Base-by-base conservation (phyloP, 805 yeast species). In the Candida peoriensis region DNA sequence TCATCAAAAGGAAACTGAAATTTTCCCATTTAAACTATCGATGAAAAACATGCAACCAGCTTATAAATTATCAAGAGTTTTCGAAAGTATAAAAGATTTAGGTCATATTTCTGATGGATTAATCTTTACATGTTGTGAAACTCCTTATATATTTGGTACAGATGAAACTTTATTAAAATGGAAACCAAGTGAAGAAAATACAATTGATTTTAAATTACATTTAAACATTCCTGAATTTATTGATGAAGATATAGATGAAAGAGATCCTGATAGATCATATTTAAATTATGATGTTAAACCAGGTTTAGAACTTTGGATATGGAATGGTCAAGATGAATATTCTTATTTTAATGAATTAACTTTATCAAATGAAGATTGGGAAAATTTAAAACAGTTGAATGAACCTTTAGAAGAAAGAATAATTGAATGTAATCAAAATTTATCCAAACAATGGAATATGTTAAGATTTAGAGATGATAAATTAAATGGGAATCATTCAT, bases 181-280 rank as follows among this genome's bases (percentile, higher is more conserved):
- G 99, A 93, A 93, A 54, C 97, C 98, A 3, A 86, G 95, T 10
- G 85, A 85, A 43, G 98, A 90, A 58, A 94, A 93, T 50, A 82
- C 97, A 0, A 76, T 94, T 28, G 99, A 93, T 60, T 93, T 86
- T 60, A 79, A 79, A 54, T 58, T 93, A 40, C 68, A 69, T 22
- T 58, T 87, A 39, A 70, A 70, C 23, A 84, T 85, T 48, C 75
- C 78, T 13, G 47, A 59, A 8, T 77, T 47, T 47, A 70, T 70
- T 30, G 90, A 83, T 54, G 73, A 73, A 6, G 84, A 78, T 36
- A 62, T 81, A 20, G 58, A 64, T 19, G 64, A 66, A 28, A 74
- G 76, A 35, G 90, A 83, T 54, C 76, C 77, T 1, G 85, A 78
- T 40, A 72, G 83, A 38, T 76, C 82, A 38, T 88, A 87, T 52